phyloP scores from a whole-genome alignment of 768 basidiomycete genomes.

The Boletus bicolor region DNA sequence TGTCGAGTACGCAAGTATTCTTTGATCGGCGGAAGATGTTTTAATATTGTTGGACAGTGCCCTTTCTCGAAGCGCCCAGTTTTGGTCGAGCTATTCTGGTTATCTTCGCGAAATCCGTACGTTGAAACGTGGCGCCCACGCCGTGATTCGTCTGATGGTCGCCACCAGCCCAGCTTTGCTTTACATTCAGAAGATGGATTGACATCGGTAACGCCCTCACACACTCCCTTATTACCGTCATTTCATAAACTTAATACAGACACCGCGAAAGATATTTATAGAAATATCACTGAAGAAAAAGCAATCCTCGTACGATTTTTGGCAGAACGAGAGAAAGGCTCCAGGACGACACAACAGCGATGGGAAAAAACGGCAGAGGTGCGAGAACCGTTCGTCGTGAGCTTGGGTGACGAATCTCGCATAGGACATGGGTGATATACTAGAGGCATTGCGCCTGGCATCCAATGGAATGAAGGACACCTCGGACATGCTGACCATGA shows the following conservation, averaged over 20 bases:
- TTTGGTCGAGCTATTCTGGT: constrained; percentile 84
- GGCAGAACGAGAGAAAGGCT: constrained; percentile 40
- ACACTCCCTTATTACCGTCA: constrained; percentile 11
- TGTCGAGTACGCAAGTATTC: constrained; percentile 43
- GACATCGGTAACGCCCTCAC: constrained; percentile 55
- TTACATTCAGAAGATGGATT: constrained; percentile 68
- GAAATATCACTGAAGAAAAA: constrained; percentile 61
- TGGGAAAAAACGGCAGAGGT: constrained; percentile 32
- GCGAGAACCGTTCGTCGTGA: constrained; percentile 3
- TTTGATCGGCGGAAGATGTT: not conserved
- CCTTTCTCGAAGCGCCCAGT: constrained; percentile 72
- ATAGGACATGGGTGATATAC: constrained; percentile 31
- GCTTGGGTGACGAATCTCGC: not conserved
- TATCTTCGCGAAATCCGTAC: constrained; percentile 75
- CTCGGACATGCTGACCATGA: constrained; percentile 19
- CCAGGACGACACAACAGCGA: constrained; percentile 25
- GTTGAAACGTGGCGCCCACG: constrained; percentile 32
- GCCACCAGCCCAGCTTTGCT: constrained; percentile 66
- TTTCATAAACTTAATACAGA: constrained; percentile 37
- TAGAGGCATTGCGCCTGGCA: constrained; percentile 19
- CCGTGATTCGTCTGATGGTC: constrained; percentile 20
- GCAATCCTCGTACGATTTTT: constrained; percentile 47
- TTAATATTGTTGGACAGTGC: constrained; percentile 43
- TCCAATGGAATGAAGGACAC: constrained; percentile 19
- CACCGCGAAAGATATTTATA: constrained; percentile 62